These are phyloP conservation scores for Anthracocystis panici-leucophaei DNA, from an alignment of 1,284 basidiomycete species.

Conservation along the genomic window DNA sequence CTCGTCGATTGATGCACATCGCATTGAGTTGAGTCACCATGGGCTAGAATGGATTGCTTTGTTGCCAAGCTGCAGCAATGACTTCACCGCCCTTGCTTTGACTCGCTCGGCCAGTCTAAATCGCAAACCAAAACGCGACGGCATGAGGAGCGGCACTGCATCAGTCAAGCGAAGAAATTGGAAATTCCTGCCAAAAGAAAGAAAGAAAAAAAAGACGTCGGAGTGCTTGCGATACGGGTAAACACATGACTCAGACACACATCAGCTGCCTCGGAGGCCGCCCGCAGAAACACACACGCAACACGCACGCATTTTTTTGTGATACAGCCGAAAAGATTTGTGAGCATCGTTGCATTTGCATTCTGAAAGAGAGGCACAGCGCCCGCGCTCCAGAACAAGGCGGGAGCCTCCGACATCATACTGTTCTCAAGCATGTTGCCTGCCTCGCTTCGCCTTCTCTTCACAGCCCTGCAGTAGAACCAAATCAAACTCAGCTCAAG, in stretches of 20 bases:
- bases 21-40: too few relatives aligned
- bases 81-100: background rate
- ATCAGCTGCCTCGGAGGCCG: background rate
- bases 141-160: background rate
- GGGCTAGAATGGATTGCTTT: background rate
- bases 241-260: background rate
- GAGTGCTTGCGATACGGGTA: background rate
- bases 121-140: background rate
- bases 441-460: constrained; percentile 5
- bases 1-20: too few relatives aligned
- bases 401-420: constrained; percentile 8
- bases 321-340: too few relatives aligned
- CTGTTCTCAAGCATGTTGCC: background rate
- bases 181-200: background rate
- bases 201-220: background rate
- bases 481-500: background rate
- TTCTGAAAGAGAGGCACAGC: too few relatives aligned
- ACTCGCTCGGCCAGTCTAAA: background rate
- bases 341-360: too few relatives aligned
- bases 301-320: too few relatives aligned
- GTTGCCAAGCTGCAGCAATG: constrained; percentile 2
- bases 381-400: background rate
- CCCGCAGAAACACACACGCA: too few relatives aligned
- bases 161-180: background rate
- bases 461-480: background rate